phyloP scores from a whole-genome alignment of 2,329 filamentous ascomycete species.

The Botrytis hyacinthi region DNA sequence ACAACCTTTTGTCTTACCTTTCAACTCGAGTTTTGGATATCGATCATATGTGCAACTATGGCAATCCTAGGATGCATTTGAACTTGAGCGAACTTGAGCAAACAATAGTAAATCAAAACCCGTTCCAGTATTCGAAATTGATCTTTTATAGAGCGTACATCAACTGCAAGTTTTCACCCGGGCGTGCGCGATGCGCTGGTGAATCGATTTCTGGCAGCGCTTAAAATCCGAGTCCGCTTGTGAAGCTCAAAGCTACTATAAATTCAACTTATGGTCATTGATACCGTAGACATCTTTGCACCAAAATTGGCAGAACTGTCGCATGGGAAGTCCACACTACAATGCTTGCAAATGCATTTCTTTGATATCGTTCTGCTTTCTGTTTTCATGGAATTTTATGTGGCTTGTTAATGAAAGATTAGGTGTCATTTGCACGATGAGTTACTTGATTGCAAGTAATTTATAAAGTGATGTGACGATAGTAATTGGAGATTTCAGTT shows the following conservation, averaged over 20 bases:
- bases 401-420: fast-evolving
- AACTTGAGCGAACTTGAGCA: no score
- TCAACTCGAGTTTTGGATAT: not conserved
- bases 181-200: not conserved
- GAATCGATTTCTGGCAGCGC: not conserved
- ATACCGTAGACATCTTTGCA: not conserved
- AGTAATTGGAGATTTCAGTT: no score
- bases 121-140: no score
- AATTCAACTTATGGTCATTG: not conserved
- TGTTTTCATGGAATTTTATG: not conserved
- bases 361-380: not conserved
- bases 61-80: not conserved
- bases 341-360: not conserved
- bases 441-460: no score
- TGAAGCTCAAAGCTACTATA: not conserved
- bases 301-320: not conserved
- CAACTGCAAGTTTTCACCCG: no score
- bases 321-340: not conserved
- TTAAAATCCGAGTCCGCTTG: not conserved
- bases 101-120: not conserved
- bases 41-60: not conserved
- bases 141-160: no score
- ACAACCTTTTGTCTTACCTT: not conserved
- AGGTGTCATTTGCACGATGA: no score
- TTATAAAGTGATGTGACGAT: no score